Conservation (phyloP, 352 stramenopile genomes). For the Globisporangium emineosum region DNA sequence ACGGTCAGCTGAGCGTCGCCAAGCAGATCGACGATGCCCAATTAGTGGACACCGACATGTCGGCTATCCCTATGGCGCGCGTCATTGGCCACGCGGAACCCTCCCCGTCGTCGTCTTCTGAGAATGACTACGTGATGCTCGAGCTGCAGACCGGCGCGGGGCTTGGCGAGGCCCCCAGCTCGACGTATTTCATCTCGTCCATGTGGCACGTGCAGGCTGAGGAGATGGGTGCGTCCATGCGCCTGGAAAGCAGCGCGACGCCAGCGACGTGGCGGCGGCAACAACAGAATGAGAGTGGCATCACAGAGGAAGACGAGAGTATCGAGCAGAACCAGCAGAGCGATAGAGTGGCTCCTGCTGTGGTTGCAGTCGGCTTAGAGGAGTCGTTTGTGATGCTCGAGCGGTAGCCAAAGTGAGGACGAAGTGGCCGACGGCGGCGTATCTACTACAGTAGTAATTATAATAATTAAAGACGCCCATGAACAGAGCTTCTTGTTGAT, state of each 20-base stretch:
- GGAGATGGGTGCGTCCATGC: constrained; percentile 72
- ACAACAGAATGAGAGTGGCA: constrained; percentile 14
- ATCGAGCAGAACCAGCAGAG: constrained; percentile 1
- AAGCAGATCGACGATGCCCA: constrained; percentile 30
- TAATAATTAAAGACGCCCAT: constrained; percentile 1
- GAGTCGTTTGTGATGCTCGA: constrained; percentile 80
- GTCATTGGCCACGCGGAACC: constrained; percentile 38
- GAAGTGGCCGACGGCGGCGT: neutral
- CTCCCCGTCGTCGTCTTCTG: constrained; percentile 25
- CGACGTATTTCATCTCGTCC: constrained; percentile 82
- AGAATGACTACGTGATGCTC: constrained; percentile 81
- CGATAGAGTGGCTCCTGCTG: constrained; percentile 14
- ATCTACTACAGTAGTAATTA: constrained; percentile 6
- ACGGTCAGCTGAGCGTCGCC: constrained; percentile 7
- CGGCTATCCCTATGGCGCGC: constrained; percentile 50
- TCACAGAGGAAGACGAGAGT: neutral
- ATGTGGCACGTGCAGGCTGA: constrained; percentile 76
- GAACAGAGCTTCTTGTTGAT: too few relatives aligned
- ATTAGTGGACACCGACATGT: constrained; percentile 11
- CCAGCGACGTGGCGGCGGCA: constrained; percentile 1
- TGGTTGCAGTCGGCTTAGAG: constrained; percentile 28
- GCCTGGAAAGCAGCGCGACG: constrained; percentile 23
- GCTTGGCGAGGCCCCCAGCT: constrained; percentile 38
- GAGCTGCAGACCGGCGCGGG: constrained; percentile 69
- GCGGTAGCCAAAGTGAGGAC: constrained; percentile 19